Conservation (phyloP, 345 rosid genomes). For the Salix exigua region DNA sequence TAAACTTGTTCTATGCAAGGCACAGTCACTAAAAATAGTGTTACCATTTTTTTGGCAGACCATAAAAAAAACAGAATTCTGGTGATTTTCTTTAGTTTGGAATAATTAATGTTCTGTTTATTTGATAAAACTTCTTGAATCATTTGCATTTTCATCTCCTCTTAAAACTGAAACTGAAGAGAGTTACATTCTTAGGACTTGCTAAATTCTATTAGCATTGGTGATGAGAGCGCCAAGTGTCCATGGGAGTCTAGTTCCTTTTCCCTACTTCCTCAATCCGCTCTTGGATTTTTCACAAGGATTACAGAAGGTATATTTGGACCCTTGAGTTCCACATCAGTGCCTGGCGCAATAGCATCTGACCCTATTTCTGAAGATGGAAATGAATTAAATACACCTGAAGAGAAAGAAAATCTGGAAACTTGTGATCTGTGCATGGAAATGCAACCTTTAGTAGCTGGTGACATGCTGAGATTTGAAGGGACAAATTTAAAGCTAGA, state of each 20-base stretch:
- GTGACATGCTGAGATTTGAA: conserved; percentile 25
- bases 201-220: conserved; percentile 26
- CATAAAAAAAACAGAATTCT: not conserved
- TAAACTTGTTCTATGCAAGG: no score
- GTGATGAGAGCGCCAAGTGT: conserved; percentile 30
- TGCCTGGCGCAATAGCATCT: conserved; percentile 31
- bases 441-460: conserved; percentile 22
- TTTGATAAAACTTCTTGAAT: conserved; percentile 1
- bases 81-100: not conserved
- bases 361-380: conserved; percentile 35
- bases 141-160: not conserved
- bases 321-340: conserved; percentile 42
- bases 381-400: conserved; percentile 27
- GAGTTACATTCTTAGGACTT: conserved; percentile 45
- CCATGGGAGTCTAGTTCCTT: conserved; percentile 39
- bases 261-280: conserved; percentile 58
- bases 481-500: conserved; percentile 21
- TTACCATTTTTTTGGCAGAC: not conserved
- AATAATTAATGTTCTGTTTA: not conserved
- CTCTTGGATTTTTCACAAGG: conserved; percentile 60
- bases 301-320: conserved; percentile 55
- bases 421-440: conserved; percentile 30
- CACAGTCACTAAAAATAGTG: no score
- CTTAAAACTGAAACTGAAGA: conserved; percentile 6
- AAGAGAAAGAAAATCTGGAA: conserved; percentile 33